Evolutionary conservation across 495 filamentous ascomycete species (phyloP).

Genomic region (Xylaria curta): DNA sequence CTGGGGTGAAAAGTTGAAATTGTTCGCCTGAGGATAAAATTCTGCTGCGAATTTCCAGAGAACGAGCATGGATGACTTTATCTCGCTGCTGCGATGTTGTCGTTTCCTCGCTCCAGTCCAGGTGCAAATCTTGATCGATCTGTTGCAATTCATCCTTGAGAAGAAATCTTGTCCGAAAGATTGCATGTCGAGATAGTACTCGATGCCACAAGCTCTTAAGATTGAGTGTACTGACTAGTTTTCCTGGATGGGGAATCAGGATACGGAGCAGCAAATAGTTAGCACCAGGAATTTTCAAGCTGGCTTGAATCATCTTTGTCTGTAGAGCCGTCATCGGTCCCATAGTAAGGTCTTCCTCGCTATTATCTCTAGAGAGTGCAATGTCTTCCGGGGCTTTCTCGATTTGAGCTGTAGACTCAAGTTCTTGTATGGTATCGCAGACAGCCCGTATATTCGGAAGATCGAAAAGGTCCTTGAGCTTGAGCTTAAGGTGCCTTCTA

Average conservation of each 20-base stretch:
- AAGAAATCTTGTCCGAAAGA: background rate
- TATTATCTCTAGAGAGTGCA: background rate
- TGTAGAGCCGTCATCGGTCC: background rate
- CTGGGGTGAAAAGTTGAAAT: background rate
- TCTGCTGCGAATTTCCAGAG: background rate
- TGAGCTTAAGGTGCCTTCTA: background rate
- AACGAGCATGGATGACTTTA: background rate
- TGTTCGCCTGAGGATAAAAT: background rate
- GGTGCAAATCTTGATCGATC: background rate
- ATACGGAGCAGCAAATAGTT: background rate
- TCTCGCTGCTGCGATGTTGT: background rate
- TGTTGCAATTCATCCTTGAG: background rate
- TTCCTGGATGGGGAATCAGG: background rate
- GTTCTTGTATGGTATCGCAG: background rate
- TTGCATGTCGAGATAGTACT: background rate
- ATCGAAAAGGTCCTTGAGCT: background rate
- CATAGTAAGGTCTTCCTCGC: background rate
- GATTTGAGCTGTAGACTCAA: background rate
- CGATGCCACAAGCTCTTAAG: background rate
- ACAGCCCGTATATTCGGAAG: background rate
- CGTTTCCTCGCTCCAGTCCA: background rate
- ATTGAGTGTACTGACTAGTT: background rate
- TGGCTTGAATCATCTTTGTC: background rate
- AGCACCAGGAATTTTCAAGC: background rate
- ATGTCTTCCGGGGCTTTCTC: background rate